phyloP scores from a whole-genome alignment of 1,139 yeast species.

The Pneumocystis oryctolagi region DNA sequence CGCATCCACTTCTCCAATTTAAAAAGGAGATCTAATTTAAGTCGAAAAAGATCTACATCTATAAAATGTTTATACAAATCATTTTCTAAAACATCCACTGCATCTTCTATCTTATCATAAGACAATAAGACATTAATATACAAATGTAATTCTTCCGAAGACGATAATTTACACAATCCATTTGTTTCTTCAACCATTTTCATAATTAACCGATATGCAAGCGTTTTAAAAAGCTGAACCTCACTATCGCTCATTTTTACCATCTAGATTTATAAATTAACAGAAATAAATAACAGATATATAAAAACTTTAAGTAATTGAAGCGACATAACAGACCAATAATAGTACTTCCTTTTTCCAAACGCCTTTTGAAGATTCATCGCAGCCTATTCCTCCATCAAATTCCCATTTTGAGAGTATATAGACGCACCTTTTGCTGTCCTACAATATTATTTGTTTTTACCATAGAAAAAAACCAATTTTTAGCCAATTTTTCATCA shows the following conservation, averaged over 20 bases:
- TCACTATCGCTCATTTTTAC: not conserved
- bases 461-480: constrained; percentile 3
- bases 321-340: not conserved
- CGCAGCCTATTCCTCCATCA: not conserved
- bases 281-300: not conserved
- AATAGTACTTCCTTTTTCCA: not conserved
- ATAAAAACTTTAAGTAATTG: not conserved
- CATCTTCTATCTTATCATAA: constrained; percentile 3
- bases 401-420: not conserved
- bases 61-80: constrained; percentile 3
- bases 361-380: not conserved
- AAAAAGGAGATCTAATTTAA: constrained; percentile 6
- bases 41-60: constrained; percentile 4
- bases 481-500: not conserved
- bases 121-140: constrained; percentile 7
- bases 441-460: not conserved
- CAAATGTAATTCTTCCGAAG: constrained; percentile 11
- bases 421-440: not conserved
- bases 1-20: constrained; percentile 1
- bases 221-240: not conserved
- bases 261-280: not conserved
- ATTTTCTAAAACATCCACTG: constrained; percentile 1
- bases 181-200: not conserved
- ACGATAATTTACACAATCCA: not conserved
- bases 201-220: not conserved